Evolutionary conservation across 495 filamentous ascomycete species (phyloP).

Genomic region (Niebla homalea): DNA sequence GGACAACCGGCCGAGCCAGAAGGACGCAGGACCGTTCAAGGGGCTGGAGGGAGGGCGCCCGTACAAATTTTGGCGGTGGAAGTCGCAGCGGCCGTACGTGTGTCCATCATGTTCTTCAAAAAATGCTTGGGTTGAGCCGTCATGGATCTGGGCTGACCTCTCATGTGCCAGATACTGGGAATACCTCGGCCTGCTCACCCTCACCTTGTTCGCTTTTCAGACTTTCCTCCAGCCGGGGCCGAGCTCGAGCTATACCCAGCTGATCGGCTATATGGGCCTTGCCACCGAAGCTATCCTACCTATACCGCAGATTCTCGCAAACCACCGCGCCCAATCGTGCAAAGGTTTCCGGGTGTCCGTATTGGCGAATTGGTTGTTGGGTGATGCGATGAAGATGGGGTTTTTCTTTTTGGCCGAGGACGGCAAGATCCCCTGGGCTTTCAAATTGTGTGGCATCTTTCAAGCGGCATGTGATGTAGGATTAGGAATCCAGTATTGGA

Average conservation of each 20-base stretch:
- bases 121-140: not conserved
- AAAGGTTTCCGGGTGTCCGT: slow-evolving; percentile 84
- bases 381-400: slow-evolving; percentile 90
- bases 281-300: slow-evolving; percentile 82
- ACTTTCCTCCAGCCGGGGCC: slow-evolving; percentile 52
- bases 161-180: slow-evolving; percentile 60
- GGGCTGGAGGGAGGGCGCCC: slow-evolving; percentile 46
- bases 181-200: slow-evolving; percentile 61
- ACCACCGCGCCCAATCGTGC: slow-evolving; percentile 65
- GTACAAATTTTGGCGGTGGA: slow-evolving; percentile 94
- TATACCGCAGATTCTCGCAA: slow-evolving; percentile 75
- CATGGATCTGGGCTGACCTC: not conserved
- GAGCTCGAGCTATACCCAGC: slow-evolving; percentile 52
- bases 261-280: slow-evolving; percentile 74
- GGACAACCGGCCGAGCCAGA: slow-evolving; percentile 62
- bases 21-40: slow-evolving; percentile 41
- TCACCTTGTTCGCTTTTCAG: slow-evolving; percentile 53
- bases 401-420: slow-evolving; percentile 70
- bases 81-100: slow-evolving; percentile 58
- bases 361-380: slow-evolving; percentile 73
- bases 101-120: not conserved
- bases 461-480: slow-evolving; percentile 77
- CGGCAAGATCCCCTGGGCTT: slow-evolving; percentile 64
- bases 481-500: slow-evolving; percentile 72
- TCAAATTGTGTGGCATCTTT: slow-evolving; percentile 86